phyloP scores from a whole-genome alignment of 225 moss, liverwort and hornwort genomes.

The Polytrichum formosum region DNA sequence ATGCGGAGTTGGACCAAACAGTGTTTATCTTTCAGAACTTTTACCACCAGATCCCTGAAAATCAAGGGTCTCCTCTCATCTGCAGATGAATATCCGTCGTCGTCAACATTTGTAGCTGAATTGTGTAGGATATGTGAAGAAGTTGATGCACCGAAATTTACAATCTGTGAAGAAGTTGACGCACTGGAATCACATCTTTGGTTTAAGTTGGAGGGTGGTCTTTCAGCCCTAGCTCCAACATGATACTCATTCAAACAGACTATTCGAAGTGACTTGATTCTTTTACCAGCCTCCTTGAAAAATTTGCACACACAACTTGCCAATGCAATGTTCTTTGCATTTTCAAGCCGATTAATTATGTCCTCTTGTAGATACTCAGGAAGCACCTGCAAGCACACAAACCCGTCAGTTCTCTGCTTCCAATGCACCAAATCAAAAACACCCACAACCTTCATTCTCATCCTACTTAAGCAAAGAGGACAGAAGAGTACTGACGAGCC shows the following conservation, averaged over 20 bases:
- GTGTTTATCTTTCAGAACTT: constrained; percentile 18
- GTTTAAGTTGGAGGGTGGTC: neutral
- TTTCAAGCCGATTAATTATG: constrained; percentile 39
- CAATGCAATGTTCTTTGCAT: constrained; percentile 27
- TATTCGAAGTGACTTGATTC: constrained; percentile 24
- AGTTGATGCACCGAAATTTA: neutral
- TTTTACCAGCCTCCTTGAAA: constrained; percentile 23
- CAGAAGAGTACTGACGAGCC: neutral
- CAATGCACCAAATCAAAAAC: neutral
- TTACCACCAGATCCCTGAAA: constrained; percentile 33
- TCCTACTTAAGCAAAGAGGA: neutral
- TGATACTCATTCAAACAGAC: constrained; percentile 37
- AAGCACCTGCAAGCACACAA: constrained; percentile 20
- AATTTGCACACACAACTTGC: constrained; percentile 30
- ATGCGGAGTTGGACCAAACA: constrained; percentile 37
- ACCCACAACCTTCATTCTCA: neutral
- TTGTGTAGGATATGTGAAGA: too few relatives aligned
- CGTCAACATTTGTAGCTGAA: constrained; percentile 7
- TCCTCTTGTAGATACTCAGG: constrained; percentile 34
- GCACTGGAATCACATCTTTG: constrained; percentile 20
- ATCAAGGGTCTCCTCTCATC: constrained; percentile 19
- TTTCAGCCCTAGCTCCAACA: constrained; percentile 20
- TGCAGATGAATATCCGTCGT: constrained; percentile 20
- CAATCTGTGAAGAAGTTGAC: constrained; percentile 1
- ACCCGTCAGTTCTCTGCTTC: constrained; percentile 33